Evolutionary conservation across 257 asterid genomes (phyloP), one percentile per base, ranked within the genome.

Genomic region (Ocimum tenuiflorum): DNA sequence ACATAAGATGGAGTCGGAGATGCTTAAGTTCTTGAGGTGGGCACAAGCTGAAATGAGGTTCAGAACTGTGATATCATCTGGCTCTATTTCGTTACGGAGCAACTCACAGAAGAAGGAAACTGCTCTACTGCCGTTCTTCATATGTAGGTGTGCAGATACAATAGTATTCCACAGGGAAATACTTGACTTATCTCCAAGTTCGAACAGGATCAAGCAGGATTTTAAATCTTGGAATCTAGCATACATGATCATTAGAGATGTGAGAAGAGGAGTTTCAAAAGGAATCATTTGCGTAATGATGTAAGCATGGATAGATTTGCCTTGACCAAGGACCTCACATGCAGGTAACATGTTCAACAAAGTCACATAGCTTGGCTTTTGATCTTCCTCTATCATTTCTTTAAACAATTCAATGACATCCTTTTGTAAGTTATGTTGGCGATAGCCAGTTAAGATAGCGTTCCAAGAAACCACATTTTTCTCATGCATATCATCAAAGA

Each of bases 241-340:
- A 67, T 87, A 87, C 85, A 75, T 81, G 50, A 81, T 66, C 75
- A 87, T 81, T 20, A 85, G 86, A 51, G 95, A 79, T 3, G 92
- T 81, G 18, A 76, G 76, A 7, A 87, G 83, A 67, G 74, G 82
- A 71, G 81, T 79, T 75, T 81, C 79, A 1, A 60, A 54, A 19
- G 75, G 73, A 29, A 78, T 52, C 73, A 19, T 52, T 3, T 58
- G 69, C 76, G 83, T 80, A 13, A 76, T 15, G 13, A 69, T 53
- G 22, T 80, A 85, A 43, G 73, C 88, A 71, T 85, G 92, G 58
- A 85, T 6, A 1, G 88, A 80, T 77, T 79, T 83, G 42, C 82
- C 92, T 22, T 74, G 78, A 45, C n/a, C 65, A 65, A 68, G 22
- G 38, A 48, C 50, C 59, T 70, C 64, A 59, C 88, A 81, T 20